A percentile compares a stretch with the other conserved stretches of the same genome.
These are phyloP conservation scores for Moricandia moricandioides DNA, from an alignment of 345 rosid species.

Conservation along the genomic window DNA sequence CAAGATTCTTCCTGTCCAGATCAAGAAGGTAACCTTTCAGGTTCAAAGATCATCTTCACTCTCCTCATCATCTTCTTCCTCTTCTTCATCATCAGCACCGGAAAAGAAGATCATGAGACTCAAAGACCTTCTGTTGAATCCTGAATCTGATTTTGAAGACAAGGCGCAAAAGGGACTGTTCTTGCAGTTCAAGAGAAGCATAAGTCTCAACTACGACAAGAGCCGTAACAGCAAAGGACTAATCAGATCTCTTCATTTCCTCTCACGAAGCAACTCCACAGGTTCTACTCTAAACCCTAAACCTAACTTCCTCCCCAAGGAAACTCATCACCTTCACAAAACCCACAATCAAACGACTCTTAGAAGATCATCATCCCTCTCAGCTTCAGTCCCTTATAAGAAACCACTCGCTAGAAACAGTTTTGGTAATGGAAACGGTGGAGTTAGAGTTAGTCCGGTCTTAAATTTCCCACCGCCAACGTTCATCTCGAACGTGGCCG, in stretches of 20 bases:
- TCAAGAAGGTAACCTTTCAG: constrained; percentile 44
- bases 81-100: constrained; percentile 25
- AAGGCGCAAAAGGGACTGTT: constrained; percentile 47
- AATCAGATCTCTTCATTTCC: constrained; percentile 65
- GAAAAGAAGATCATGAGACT: constrained; percentile 63
- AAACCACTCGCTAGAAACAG: constrained; percentile 53
- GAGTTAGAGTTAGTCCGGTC: constrained; percentile 59
- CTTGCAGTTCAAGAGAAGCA: constrained; percentile 85
- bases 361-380: constrained; percentile 45
- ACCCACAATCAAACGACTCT: constrained; percentile 53
- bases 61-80: constrained; percentile 18
- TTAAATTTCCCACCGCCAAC: constrained; percentile 68
- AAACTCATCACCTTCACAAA: constrained; percentile 28
- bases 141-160: constrained; percentile 40
- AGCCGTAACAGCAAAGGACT: constrained; percentile 47
- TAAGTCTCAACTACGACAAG: constrained; percentile 68
- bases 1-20: constrained; percentile 66
- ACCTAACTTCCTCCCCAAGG: constrained; percentile 39
- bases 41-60: constrained; percentile 31
- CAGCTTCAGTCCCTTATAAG: constrained; percentile 42
- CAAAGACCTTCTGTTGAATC: constrained; percentile 60
- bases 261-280: constrained; percentile 85
- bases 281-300: constrained; percentile 68
- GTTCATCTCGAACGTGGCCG: constrained; percentile 61
- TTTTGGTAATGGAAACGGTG: constrained; percentile 59